phyloP scores from a whole-genome alignment of 257 asterid genomes.

The Petunia axillaris region DNA sequence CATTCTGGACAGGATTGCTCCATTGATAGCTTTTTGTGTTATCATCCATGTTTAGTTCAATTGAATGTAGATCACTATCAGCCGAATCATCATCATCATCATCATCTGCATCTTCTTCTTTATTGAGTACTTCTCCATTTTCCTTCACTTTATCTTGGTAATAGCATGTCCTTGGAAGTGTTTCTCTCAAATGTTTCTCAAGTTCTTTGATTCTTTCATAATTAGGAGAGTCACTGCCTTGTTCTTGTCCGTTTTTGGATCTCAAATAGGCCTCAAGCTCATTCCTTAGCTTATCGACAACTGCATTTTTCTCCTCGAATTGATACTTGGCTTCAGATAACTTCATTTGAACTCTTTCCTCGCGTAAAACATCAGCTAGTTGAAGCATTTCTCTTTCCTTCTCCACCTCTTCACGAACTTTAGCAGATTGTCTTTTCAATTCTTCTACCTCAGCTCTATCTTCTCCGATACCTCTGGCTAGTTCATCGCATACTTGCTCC shows the following conservation, averaged over 20 bases:
- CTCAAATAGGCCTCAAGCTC: constrained; percentile 79
- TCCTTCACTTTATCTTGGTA: constrained; percentile 42
- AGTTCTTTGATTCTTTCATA: constrained; percentile 78
- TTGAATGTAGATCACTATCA: constrained; percentile 68
- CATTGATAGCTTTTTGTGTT: constrained; percentile 59
- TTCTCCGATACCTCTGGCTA: constrained; percentile 84
- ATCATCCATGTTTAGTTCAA: constrained; percentile 63
- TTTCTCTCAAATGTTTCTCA: constrained; percentile 73
- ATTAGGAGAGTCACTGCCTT: constrained; percentile 62
- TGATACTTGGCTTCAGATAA: constrained; percentile 88
- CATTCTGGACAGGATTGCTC: constrained; percentile 41
- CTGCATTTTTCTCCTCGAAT: constrained; percentile 88
- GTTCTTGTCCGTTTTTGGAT: constrained; percentile 54
- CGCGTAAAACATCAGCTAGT: constrained; percentile 83
- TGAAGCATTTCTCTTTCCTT: constrained; percentile 98
- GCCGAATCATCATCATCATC: constrained; percentile 37
- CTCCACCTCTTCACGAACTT: constrained; percentile 77
- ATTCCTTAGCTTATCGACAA: constrained; percentile 61
- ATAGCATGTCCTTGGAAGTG: constrained; percentile 56
- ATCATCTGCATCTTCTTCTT: constrained; percentile 36
- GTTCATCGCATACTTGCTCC: constrained; percentile 89
- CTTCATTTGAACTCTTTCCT: constrained; percentile 98
- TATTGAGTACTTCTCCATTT: constrained; percentile 24
- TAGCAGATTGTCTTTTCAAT: constrained; percentile 52
- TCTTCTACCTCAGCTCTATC: constrained; percentile 87